These are phyloP conservation scores for Ceratocystis destructans DNA, from an alignment of 2,329 filamentous ascomycete genomes.

Conservation along the genomic window DNA sequence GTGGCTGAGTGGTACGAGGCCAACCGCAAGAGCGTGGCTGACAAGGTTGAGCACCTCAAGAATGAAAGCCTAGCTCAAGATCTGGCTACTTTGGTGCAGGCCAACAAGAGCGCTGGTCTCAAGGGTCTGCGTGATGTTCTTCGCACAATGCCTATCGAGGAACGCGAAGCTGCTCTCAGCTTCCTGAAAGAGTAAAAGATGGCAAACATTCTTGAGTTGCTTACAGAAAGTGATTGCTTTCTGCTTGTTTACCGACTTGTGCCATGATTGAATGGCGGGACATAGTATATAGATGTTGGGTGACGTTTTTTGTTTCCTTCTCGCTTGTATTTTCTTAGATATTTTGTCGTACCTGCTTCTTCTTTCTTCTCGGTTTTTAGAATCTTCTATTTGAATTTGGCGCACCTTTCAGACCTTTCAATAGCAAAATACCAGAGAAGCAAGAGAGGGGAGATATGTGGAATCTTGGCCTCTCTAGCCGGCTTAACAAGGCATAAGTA, in stretches of 20 bases:
- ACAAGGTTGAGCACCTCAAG: conserved; percentile 76
- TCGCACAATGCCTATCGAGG: conserved; percentile 71
- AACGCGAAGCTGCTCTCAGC: conserved; percentile 70
- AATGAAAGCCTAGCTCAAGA: conserved; percentile 48
- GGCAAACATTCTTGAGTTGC: not conserved
- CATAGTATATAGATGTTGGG: conserved; percentile 5
- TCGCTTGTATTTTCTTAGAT: conserved; percentile 1
- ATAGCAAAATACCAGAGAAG: not conserved
- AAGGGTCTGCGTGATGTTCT: conserved; percentile 79
- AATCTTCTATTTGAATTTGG: not conserved
- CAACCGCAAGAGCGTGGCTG: conserved; percentile 68
- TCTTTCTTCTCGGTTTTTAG: not conserved
- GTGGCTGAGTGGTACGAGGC: conserved; percentile 95
- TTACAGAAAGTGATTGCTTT: conserved; percentile 5
- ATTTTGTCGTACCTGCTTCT: not conserved
- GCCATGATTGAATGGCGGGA: not conserved
- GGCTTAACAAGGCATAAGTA: conserved; percentile 3
- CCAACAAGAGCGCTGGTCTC: conserved; percentile 52
- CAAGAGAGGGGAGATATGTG: conserved; percentile 13
- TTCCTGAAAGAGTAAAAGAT: conserved; percentile 34
- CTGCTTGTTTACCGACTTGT: conserved; percentile 12
- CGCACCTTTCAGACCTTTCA: not conserved
- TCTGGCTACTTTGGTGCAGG: conserved; percentile 33
- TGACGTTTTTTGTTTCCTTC: conserved; percentile 10
- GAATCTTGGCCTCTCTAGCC: conserved; percentile 11